These are phyloP conservation scores for Eucalyptus brandiana DNA, from an alignment of 345 rosid genomes.

Conservation along the genomic window DNA sequence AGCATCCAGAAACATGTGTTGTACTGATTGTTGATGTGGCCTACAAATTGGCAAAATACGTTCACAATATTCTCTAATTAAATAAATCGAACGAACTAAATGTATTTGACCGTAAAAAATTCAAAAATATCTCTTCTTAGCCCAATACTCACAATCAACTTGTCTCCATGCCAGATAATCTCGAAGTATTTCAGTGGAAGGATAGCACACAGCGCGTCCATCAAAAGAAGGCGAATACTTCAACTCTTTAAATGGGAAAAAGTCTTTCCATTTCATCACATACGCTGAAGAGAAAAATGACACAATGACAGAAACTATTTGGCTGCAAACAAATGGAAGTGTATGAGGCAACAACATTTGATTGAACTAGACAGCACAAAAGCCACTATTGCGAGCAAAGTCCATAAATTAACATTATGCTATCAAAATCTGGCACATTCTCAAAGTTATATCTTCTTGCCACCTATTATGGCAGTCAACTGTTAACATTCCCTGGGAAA, in stretches of 20 bases:
- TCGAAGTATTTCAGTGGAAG: slow-evolving; percentile 57
- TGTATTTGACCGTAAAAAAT: background rate
- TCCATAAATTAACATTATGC: background rate
- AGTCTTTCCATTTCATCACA: slow-evolving; percentile 59
- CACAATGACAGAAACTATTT: slow-evolving; percentile 45
- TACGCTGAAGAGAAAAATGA: slow-evolving; percentile 70
- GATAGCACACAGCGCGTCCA: slow-evolving; percentile 88
- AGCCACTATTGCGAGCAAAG: background rate
- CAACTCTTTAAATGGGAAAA: slow-evolving; percentile 61
- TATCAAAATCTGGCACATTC: background rate
- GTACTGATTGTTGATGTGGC: slow-evolving; percentile 92
- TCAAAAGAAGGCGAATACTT: slow-evolving; percentile 74
- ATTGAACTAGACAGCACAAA: background rate
- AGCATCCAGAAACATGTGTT: slow-evolving; percentile 96
- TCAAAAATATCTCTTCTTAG: background rate
- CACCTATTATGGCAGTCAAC: background rate
- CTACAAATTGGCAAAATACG: slow-evolving; percentile 17
- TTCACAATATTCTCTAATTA: background rate
- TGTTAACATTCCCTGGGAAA: background rate
- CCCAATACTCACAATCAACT: slow-evolving; percentile 77
- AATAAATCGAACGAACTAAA: background rate
- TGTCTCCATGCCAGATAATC: slow-evolving; percentile 95
- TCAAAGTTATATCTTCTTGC: background rate
- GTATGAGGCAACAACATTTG: background rate
- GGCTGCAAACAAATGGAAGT: slow-evolving; percentile 21